Percentiles rank a stretch among this genome's conserved stretches.
Evolutionary conservation across 2,329 filamentous ascomycete species (phyloP).

Genomic region (Colletotrichum eremochloae): DNA sequence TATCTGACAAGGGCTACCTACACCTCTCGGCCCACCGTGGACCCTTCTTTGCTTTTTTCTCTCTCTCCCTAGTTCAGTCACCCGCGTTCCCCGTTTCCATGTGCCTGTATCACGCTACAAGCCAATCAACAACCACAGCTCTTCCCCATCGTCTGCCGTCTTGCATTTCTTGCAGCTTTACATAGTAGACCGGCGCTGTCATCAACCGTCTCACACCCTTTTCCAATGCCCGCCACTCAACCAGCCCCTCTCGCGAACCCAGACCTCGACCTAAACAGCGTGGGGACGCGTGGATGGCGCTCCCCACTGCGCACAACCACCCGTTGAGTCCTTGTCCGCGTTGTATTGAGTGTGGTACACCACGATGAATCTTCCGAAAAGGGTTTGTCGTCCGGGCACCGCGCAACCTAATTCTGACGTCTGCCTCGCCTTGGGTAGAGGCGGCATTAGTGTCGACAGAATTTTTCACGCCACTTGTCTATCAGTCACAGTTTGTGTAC

Average conservation of each 20-base stretch:
- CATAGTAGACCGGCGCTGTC: background rate
- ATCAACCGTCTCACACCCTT: background rate
- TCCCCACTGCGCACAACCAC: conserved; percentile 12
- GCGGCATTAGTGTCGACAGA: conserved; percentile 20
- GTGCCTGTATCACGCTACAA: background rate
- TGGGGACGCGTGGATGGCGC: background rate
- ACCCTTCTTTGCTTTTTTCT: conserved; percentile 20
- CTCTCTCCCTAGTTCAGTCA: background rate
- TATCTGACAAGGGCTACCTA: background rate
- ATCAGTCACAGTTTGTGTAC: background rate
- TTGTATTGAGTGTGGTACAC: conserved; percentile 25
- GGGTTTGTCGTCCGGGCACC: conserved; percentile 27
- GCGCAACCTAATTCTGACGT: conserved; percentile 34
- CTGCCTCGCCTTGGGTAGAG: background rate
- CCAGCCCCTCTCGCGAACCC: conserved; percentile 17
- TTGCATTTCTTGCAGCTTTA: background rate
- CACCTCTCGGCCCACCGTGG: background rate
- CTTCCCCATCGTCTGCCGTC: background rate
- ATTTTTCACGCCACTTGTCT: conserved; percentile 11
- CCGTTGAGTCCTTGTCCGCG: conserved; percentile 18
- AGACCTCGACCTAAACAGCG: conserved; percentile 8
- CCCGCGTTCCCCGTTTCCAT: conserved; percentile 1
- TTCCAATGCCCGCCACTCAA: background rate
- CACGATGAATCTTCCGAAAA: conserved; percentile 25
- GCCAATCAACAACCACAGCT: conserved; percentile 10